These are phyloP conservation scores for Plectosphaerella cucumerina DNA, from an alignment of 2,329 filamentous ascomycete genomes.

Conservation along the genomic window DNA sequence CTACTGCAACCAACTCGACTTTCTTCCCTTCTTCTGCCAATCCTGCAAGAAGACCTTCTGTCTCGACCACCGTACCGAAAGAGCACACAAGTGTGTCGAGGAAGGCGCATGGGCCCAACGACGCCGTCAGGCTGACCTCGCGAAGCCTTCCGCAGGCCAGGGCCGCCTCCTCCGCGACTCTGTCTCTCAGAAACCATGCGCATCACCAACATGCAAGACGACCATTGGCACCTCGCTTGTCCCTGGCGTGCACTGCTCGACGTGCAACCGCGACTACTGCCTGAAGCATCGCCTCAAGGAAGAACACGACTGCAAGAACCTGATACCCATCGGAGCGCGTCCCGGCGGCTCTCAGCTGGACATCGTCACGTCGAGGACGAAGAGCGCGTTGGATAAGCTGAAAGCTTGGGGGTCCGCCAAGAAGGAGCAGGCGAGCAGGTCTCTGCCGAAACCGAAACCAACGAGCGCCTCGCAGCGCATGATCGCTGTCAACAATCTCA, in stretches of 20 bases:
- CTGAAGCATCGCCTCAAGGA: constrained; percentile 71
- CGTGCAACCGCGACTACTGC: constrained; percentile 72
- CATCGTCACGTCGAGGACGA: constrained; percentile 59
- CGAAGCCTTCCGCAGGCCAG: constrained; percentile 49
- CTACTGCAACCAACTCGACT: constrained; percentile 93
- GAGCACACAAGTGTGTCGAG: constrained; percentile 65
- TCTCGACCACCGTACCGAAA: constrained; percentile 87
- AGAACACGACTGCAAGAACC: constrained; percentile 80
- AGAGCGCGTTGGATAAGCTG: constrained; percentile 71
- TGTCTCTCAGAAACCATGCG: constrained; percentile 63
- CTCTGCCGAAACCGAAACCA: constrained; percentile 60
- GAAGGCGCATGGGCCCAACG: constrained; percentile 60
- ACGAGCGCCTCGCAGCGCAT: constrained; percentile 60
- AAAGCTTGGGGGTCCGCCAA: constrained; percentile 77
- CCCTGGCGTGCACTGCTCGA: constrained; percentile 66
- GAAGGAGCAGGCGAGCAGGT: constrained; percentile 55
- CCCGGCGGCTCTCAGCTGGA: constrained; percentile 35
- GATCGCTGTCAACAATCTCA: constrained; percentile 71
- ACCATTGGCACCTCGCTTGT: constrained; percentile 64
- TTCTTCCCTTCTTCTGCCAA: constrained; percentile 91
- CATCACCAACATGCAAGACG: constrained; percentile 62
- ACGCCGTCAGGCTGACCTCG: constrained; percentile 48
- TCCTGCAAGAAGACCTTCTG: constrained; percentile 84
- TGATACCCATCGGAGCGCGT: constrained; percentile 54
- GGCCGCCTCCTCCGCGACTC: constrained; percentile 50